Evolutionary conservation across 116 monocot species (phyloP).

Genomic region (Iris pallida): DNA sequence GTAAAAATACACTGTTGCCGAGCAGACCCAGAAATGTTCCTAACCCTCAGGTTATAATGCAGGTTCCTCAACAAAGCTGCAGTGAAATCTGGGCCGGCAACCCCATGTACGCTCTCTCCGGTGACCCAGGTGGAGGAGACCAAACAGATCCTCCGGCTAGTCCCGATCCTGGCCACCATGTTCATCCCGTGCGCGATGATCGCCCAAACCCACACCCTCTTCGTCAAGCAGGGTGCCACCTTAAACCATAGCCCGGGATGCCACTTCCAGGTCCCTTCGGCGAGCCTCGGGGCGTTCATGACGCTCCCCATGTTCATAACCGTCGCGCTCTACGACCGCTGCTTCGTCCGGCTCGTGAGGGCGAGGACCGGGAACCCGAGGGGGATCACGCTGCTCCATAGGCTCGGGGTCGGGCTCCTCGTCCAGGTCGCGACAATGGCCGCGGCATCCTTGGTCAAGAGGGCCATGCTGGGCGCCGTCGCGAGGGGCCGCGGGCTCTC

Average conservation of each 20-base stretch:
- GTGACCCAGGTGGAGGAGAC: constrained; percentile 40
- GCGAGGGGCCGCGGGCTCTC: constrained; percentile 1
- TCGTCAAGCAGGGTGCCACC: constrained; percentile 37
- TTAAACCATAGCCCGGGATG: constrained; percentile 24
- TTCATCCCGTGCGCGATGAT: constrained; percentile 32
- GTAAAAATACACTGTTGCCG: no score
- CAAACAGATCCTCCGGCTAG: constrained; percentile 27
- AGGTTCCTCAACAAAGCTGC: constrained; percentile 45
- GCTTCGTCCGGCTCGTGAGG: constrained; percentile 1
- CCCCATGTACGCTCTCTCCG: constrained; percentile 18
- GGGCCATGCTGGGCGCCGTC: neutral
- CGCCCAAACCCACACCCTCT: constrained; percentile 33
- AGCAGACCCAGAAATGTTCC: no score
- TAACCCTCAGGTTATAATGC: no score
- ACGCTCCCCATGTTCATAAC: constrained; percentile 30
- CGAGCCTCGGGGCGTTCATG: constrained; percentile 25
- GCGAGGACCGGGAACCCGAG: constrained; percentile 10
- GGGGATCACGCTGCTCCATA: constrained; percentile 14
- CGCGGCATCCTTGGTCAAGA: constrained; percentile 2
- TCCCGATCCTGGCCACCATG: constrained; percentile 20
- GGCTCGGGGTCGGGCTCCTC: constrained; percentile 8
- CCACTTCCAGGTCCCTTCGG: constrained; percentile 31
- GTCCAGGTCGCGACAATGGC: constrained; percentile 4
- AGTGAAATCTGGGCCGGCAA: constrained; percentile 3
- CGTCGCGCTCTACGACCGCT: constrained; percentile 22